Percentiles rank a stretch among this genome's conserved stretches.
Conservation (phyloP, 2,329 filamentous ascomycete genomes). For the Didymosphaeria variabile region DNA sequence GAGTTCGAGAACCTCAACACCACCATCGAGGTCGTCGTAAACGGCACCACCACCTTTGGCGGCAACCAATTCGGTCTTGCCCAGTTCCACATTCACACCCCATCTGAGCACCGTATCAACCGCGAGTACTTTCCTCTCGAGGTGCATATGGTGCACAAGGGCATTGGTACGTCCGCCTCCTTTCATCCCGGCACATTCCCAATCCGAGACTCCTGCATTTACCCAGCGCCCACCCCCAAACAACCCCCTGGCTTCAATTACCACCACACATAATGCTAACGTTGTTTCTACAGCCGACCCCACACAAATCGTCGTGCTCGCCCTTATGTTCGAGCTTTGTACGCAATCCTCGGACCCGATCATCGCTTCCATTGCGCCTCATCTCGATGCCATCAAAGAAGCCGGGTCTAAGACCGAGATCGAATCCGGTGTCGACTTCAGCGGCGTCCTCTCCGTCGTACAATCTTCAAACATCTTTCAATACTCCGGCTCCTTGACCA, state of each 20-base stretch:
- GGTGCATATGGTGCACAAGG: constrained; percentile 68
- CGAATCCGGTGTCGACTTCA: constrained; percentile 54
- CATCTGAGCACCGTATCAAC: constrained; percentile 65
- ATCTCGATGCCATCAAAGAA: constrained; percentile 51
- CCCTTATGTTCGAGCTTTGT: constrained; percentile 54
- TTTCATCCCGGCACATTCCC: neutral
- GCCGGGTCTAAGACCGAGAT: constrained; percentile 51
- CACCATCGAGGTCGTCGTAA: constrained; percentile 65
- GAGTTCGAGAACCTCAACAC: constrained; percentile 67
- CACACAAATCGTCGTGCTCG: constrained; percentile 51
- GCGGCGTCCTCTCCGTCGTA: constrained; percentile 50
- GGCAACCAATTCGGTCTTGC: constrained; percentile 55
- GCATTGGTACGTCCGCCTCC: constrained; percentile 46
- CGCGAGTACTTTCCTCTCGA: constrained; percentile 59
- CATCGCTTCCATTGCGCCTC: constrained; percentile 39
- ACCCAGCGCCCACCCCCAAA: constrained; percentile 9
- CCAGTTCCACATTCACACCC: constrained; percentile 70
- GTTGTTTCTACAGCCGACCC: constrained; percentile 36
- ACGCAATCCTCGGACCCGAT: constrained; percentile 42
- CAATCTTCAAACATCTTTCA: constrained; percentile 54
- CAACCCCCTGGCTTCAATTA: neutral
- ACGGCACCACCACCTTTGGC: constrained; percentile 57
- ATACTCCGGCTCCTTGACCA: constrained; percentile 69
- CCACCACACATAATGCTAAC: constrained; percentile 15
- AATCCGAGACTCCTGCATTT: constrained; percentile 5